phyloP scores from a whole-genome alignment of 108 stramenopile genomes.

The Pseudonitzschia multistriata region DNA sequence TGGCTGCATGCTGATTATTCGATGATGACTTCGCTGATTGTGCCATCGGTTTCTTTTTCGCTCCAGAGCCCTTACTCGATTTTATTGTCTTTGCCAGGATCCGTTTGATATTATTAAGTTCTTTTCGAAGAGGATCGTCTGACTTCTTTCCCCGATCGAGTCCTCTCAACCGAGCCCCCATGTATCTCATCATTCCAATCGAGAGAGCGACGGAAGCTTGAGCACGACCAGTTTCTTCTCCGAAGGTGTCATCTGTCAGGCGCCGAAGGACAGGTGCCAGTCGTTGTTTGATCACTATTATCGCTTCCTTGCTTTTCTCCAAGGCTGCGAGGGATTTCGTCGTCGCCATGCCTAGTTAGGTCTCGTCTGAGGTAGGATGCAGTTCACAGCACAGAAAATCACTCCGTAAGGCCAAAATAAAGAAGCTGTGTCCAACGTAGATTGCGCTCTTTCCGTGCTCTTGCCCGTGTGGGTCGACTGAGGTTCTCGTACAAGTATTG shows the following conservation, averaged over 20 bases:
- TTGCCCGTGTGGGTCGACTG: too few relatives aligned
- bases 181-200: slow-evolving; percentile 76
- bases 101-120: slow-evolving; percentile 69
- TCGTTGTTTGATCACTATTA: slow-evolving; percentile 26
- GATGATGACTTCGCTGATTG: neutral
- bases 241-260: slow-evolving; percentile 25
- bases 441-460: too few relatives aligned
- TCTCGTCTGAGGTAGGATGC: neutral
- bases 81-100: slow-evolving; percentile 49
- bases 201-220: slow-evolving; percentile 68
- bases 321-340: slow-evolving; percentile 19
- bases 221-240: slow-evolving; percentile 41
- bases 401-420: too few relatives aligned
- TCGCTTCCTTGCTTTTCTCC: slow-evolving; percentile 37
- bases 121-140: slow-evolving; percentile 67
- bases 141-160: slow-evolving; percentile 53
- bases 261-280: slow-evolving; percentile 33
- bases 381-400: neutral
- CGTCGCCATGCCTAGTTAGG: slow-evolving; percentile 15
- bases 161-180: slow-evolving; percentile 70
- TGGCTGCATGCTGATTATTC: neutral
- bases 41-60: neutral
- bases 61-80: neutral
- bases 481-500: too few relatives aligned
- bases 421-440: too few relatives aligned